These are phyloP conservation scores for Aethionema arabicum DNA, from an alignment of 345 rosid genomes.

Conservation along the genomic window DNA sequence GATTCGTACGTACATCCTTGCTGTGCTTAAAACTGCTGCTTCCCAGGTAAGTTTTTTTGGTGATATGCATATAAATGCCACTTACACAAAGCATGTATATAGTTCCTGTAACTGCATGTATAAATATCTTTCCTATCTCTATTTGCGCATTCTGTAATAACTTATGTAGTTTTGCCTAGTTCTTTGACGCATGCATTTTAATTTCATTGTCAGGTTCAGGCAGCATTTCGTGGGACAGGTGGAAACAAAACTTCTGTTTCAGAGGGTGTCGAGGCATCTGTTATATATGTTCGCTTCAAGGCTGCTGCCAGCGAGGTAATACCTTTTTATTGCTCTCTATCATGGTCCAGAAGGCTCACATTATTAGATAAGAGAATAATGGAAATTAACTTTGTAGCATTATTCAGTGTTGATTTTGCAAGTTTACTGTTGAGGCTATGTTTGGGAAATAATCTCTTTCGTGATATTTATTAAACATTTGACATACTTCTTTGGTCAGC, in stretches of 20 bases:
- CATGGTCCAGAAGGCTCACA: conserved; percentile 5
- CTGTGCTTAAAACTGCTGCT: conserved; percentile 83
- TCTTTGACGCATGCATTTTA: conserved; percentile 25
- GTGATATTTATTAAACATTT: conserved; percentile 1
- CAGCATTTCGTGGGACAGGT: conserved; percentile 69
- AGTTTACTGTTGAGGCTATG: conserved; percentile 8
- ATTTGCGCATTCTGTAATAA: conserved; percentile 6
- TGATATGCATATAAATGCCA: conserved; percentile 11
- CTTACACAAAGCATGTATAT: conserved; percentile 13
- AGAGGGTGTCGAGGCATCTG: conserved; percentile 96
- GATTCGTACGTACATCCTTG: conserved; percentile 86
- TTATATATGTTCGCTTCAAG: conserved; percentile 91
- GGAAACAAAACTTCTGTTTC: conserved; percentile 69
- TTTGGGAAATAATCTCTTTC: conserved; percentile 1
- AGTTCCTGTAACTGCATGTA: conserved; percentile 1
- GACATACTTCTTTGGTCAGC: conserved; percentile 49
- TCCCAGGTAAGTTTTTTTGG: conserved; percentile 55
- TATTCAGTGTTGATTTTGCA: conserved; percentile 9
- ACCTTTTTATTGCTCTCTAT: conserved; percentile 13
- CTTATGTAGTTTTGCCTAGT: conserved; percentile 15
- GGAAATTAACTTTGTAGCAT: conserved; percentile 5
- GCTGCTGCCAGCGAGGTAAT: conserved; percentile 95
- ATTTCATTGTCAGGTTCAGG: conserved; percentile 62
- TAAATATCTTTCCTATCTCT: conserved; percentile 9
- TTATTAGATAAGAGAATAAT: conserved; percentile 9